Percentiles rank a stretch among this genome's conserved stretches.
Evolutionary conservation across 345 rosid genomes (phyloP).

Genomic region (Pistacia integerrima): DNA sequence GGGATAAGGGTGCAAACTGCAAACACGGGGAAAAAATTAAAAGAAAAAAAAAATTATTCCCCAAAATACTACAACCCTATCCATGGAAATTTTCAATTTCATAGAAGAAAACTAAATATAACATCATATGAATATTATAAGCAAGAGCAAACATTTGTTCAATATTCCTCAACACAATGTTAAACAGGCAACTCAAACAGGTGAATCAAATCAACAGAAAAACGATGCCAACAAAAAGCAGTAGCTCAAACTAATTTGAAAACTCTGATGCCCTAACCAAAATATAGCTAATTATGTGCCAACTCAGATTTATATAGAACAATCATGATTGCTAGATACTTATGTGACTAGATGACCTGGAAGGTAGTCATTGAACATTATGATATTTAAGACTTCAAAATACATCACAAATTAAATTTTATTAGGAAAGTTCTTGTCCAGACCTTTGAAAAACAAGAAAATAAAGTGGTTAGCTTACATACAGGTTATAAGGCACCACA

Average conservation of each 20-base stretch:
- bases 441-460: too few species aligned
- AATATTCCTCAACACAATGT: neutral
- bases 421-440: too few species aligned
- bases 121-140: neutral
- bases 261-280: neutral
- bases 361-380: neutral
- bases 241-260: conserved; percentile 2
- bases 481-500: neutral
- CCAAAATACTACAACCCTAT: too few species aligned
- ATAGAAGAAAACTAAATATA: neutral
- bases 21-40: too few species aligned
- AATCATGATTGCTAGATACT: neutral
- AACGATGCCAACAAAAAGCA: neutral
- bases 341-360: neutral
- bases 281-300: neutral
- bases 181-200: neutral
- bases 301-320: neutral
- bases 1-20: too few species aligned
- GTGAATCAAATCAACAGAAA: neutral
- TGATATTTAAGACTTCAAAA: too few species aligned
- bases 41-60: too few species aligned
- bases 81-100: neutral
- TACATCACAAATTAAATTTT: neutral
- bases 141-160: neutral
- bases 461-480: too few species aligned